Conservation (phyloP, 345 rosid genomes). For the Viola odorata region DNA sequence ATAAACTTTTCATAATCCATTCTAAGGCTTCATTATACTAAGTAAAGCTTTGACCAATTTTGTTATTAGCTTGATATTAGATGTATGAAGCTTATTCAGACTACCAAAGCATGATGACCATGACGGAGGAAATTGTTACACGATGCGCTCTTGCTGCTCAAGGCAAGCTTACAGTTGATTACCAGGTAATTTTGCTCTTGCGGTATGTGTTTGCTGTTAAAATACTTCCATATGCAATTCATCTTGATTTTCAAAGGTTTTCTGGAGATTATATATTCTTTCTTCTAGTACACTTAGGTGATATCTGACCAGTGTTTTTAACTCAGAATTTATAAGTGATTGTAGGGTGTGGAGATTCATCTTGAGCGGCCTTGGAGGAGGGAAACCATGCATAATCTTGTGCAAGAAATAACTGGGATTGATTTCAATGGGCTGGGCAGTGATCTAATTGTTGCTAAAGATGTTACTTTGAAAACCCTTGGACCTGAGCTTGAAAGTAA, state of each 20-base stretch:
- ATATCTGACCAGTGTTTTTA: slow-evolving; percentile 1
- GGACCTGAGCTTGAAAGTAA: slow-evolving; percentile 52
- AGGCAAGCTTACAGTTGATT: slow-evolving; percentile 68
- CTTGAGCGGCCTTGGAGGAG: slow-evolving; percentile 91
- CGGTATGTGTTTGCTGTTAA: not conserved
- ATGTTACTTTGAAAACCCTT: slow-evolving; percentile 47
- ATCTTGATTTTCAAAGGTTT: not conserved
- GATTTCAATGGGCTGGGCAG: slow-evolving; percentile 50
- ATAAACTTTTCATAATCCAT: not conserved
- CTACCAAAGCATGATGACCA: slow-evolving; percentile 86
- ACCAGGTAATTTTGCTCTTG: slow-evolving; percentile 50
- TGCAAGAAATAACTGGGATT: slow-evolving; percentile 66
- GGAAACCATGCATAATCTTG: slow-evolving; percentile 96
- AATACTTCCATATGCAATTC: not conserved
- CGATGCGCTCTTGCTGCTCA: slow-evolving; percentile 72
- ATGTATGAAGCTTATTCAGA: slow-evolving; percentile 96
- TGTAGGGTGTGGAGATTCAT: slow-evolving; percentile 72
- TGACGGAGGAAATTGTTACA: slow-evolving; percentile 84
- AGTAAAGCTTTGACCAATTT: slow-evolving; percentile 20
- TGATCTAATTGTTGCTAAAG: slow-evolving; percentile 63
- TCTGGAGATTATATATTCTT: not conserved
- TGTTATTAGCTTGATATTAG: slow-evolving; percentile 39
- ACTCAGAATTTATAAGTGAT: slow-evolving; percentile 19
- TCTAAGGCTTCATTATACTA: not conserved
- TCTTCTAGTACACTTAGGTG: slow-evolving; percentile 7